phyloP scores from a whole-genome alignment of 768 basidiomycete species.

The Hygrophorus pudorinus region DNA sequence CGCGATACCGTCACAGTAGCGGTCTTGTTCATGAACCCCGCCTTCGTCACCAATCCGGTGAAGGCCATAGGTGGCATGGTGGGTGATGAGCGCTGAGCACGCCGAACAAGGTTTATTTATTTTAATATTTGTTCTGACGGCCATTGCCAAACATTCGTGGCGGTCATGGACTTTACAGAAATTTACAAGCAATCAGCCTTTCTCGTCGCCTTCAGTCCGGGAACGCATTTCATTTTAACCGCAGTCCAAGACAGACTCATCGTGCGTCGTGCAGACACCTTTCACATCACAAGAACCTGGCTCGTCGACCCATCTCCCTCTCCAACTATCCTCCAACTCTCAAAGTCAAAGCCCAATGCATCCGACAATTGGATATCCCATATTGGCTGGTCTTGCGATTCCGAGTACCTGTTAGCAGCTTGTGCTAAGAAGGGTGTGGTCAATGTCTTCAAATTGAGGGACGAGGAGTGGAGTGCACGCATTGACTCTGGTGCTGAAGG shows the following conservation, averaged over 20 bases:
- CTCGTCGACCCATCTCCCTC: slow-evolving; percentile 47
- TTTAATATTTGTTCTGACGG: background rate
- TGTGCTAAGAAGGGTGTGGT: slow-evolving; percentile 64
- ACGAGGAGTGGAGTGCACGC: slow-evolving; percentile 68
- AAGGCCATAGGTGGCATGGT: slow-evolving; percentile 73
- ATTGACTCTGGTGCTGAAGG: slow-evolving; percentile 81
- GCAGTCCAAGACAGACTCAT: slow-evolving; percentile 73
- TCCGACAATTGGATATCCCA: slow-evolving; percentile 52
- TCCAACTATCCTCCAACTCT: slow-evolving; percentile 34
- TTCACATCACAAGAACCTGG: slow-evolving; percentile 80
- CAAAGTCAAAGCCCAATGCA: slow-evolving; percentile 24
- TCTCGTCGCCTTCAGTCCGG: slow-evolving; percentile 79
- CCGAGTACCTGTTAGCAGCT: slow-evolving; percentile 76
- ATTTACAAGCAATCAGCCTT: slow-evolving; percentile 64
- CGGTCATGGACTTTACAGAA: slow-evolving; percentile 77
- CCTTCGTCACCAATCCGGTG: slow-evolving; percentile 68
- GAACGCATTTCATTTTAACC: slow-evolving; percentile 78
- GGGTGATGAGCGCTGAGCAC: background rate
- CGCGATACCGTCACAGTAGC: slow-evolving; percentile 77
- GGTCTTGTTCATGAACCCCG: slow-evolving; percentile 76
- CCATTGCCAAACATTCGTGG: background rate
- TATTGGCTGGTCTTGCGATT: slow-evolving; percentile 80
- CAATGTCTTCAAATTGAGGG: slow-evolving; percentile 68
- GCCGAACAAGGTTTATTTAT: background rate
- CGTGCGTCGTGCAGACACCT: slow-evolving; percentile 73